Evolutionary conservation across 2,329 filamentous ascomycete genomes (phyloP), one percentile per base, ranked within the genome.

Genomic region (Clathrospora elynae): DNA sequence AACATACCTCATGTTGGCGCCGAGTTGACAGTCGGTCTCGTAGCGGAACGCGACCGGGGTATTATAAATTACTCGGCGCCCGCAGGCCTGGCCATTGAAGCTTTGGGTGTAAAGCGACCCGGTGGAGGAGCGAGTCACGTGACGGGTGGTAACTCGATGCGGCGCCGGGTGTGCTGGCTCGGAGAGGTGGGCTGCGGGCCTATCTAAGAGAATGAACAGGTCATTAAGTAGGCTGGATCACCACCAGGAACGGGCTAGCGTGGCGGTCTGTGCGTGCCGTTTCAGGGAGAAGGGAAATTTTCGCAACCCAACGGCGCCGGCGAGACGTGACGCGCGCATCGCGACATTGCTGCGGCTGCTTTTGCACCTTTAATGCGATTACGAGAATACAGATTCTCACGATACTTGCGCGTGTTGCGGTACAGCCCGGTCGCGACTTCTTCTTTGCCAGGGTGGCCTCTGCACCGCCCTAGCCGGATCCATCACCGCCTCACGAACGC

Each of bases 251-350:
- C 32, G 52, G 39, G 42, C 57, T 53, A 55, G 55, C 32, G 49
- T 33, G 13, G 24, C 14, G 54, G 51, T 41, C 57, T 54, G 47
- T 50, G 54, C 42, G 28, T 35, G 32, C 53, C 35, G 59, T 62
- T 58, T 64, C 62, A 62, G 61, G 55, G 54, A 51, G 47, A 57
- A n/a, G 45, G 48, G 58, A 64, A 59, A 57, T 62, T 64, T 64
- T 53, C 50, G 46, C 46, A 49, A 49, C 48, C 51, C 53, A 20
- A 60, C 52, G 53, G 54, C 49, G 49, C 51, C 52, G 49, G 46
- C 50, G 41, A 47, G 48, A 12, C n/a, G 28, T 33, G 33, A 28
- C 18, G 24, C 35, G 17, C 4, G 28, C 20, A 23, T 23, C 10
- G 18, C 18, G 12, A 18, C 14, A 12, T 16, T 14, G 10, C 9